Evolutionary conservation across 345 rosid genomes (phyloP), one percentile per base, ranked within the genome.

Genomic region (Populus pruinosa): DNA sequence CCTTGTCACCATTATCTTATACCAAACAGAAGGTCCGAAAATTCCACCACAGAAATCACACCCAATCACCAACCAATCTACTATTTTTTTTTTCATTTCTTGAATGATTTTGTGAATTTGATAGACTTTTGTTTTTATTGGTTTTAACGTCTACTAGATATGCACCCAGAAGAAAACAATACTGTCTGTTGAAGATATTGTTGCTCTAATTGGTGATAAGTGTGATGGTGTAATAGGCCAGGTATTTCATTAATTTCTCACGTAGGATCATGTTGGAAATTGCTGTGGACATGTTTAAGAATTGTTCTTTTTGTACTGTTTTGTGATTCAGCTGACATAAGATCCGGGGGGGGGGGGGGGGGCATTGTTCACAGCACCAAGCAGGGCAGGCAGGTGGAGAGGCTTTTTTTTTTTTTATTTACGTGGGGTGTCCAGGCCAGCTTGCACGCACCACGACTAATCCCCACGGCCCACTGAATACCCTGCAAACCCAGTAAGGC

Each of bases 271-370:
- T 50, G 56, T 50, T 50, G 56, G 56, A 18, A 18, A 50, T 18
- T 50, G 56, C 56, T 50, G 56, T 17, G 17, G 17, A 50, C 56
- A 50, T 53, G 59, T 20, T 20, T 53, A 53, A 18, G n/a, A 36
- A 20, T 50, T 25, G 27, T 35, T 62, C 5, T 36, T 27, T 27
- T 62, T 62, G 31, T 61, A 55, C 68, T 74, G 21, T 69, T 64
- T 76, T 83, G 75, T 68, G 69, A 69, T 77, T 69, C 82, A 96
- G 97, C 85, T 96, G 86, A 93, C 98, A 5, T 97, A 93, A 82
- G 98, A 93, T 62, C 91, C 98, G 97, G 99, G 98, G 81, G 98
- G 92, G 84, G 87, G 99, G 97, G 99, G 98, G 81, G 98, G 92
- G 84, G 87, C 96, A 50, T 84, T 93, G 82, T 96, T 96, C 82